These are phyloP conservation scores for Clathrus columnatus DNA, from an alignment of 768 basidiomycete species.

Conservation along the genomic window DNA sequence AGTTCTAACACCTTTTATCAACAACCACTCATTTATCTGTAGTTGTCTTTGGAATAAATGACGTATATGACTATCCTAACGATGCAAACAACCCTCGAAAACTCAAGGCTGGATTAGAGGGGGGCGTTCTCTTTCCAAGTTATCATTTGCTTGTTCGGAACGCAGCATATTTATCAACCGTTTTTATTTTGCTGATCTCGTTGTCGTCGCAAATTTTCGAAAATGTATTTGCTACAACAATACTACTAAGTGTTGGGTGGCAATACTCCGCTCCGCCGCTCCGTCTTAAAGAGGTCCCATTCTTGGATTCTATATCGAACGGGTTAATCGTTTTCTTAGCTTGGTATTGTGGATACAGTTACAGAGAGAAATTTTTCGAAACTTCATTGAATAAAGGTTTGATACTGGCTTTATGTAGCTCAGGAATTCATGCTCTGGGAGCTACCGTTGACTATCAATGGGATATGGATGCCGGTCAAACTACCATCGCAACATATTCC, in stretches of 20 bases:
- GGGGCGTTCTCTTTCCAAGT: slow-evolving; percentile 12
- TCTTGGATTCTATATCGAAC: slow-evolving; percentile 15
- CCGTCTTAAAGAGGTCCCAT: slow-evolving; percentile 13
- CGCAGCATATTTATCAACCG: slow-evolving; percentile 14
- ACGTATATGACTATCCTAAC: slow-evolving; percentile 15
- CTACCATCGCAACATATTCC: slow-evolving; percentile 12
- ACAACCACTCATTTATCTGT: not conserved
- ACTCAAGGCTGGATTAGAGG: slow-evolving; percentile 9
- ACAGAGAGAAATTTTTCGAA: slow-evolving; percentile 1
- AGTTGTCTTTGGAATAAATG: slow-evolving; percentile 17
- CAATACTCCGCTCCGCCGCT: slow-evolving; percentile 15
- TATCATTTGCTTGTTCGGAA: slow-evolving; percentile 11
- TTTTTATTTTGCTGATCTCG: slow-evolving; percentile 9
- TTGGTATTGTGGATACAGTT: slow-evolving; percentile 12
- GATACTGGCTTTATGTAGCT: slow-evolving; percentile 11
- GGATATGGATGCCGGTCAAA: slow-evolving; percentile 13
- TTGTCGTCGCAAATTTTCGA: not conserved
- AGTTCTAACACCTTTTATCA: not conserved
- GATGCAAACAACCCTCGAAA: slow-evolving; percentile 15
- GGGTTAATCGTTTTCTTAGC: slow-evolving; percentile 14
- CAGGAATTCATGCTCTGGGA: slow-evolving; percentile 15
- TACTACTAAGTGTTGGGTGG: slow-evolving; percentile 13
- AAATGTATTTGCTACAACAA: slow-evolving; percentile 6
- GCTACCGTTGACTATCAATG: slow-evolving; percentile 13
- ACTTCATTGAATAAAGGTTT: slow-evolving; percentile 6